Evolutionary conservation across 2,329 filamentous ascomycete genomes (phyloP).

Genomic region (Phoma sp.): DNA sequence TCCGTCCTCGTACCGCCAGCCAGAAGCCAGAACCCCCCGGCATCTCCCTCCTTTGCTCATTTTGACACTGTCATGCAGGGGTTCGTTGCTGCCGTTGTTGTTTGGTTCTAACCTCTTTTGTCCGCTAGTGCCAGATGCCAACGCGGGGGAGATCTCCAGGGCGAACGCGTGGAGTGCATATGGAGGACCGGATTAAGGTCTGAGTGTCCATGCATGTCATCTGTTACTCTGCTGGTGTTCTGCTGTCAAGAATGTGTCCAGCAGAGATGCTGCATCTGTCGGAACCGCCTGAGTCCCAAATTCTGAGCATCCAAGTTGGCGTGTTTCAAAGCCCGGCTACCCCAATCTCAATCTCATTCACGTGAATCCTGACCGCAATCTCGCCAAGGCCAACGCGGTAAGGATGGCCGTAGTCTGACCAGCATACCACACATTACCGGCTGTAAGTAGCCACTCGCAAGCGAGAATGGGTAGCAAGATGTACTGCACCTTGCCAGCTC

Average conservation of each 20-base stretch:
- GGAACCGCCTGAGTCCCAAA: conserved; percentile 4
- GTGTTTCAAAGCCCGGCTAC: conserved; percentile 20
- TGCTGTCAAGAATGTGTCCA: not conserved
- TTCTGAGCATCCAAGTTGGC: conserved; percentile 12
- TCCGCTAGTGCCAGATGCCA: conserved; percentile 1
- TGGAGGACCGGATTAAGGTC: conserved; percentile 1
- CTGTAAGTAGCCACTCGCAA: no score
- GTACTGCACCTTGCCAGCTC: no score
- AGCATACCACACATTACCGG: no score
- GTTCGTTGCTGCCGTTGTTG: conserved; percentile 11
- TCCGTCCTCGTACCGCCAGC: conserved; percentile 4
- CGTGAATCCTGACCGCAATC: conserved; percentile 12
- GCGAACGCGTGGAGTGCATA: conserved; percentile 16
- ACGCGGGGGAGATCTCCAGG: conserved; percentile 14
- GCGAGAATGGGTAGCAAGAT: no score
- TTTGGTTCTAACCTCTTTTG: conserved; percentile 10
- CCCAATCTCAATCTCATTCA: conserved; percentile 4
- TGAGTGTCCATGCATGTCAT: not conserved
- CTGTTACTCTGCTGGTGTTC: not conserved
- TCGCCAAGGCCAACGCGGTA: not conserved
- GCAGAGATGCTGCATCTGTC: not conserved
- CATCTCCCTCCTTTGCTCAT: conserved; percentile 9
- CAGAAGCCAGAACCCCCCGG: conserved; percentile 6
- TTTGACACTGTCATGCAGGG: conserved; percentile 15
- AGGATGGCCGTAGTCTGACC: not conserved